Evolutionary conservation across 371 early-diverging fungal genomes (phyloP).

Genomic region (Mortierella sp.): DNA sequence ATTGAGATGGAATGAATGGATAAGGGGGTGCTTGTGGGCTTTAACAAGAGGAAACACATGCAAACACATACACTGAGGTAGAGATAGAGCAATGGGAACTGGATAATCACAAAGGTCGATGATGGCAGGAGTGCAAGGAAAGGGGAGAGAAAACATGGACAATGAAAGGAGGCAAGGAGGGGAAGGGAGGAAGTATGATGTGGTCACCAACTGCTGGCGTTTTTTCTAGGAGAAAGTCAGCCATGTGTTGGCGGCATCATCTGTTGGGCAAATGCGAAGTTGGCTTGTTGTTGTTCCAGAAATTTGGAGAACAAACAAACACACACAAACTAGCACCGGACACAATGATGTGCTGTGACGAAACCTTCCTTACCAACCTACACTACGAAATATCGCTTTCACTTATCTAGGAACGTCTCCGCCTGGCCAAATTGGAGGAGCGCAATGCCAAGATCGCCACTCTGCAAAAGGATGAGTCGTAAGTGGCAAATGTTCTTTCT

Average conservation of each 20-base stretch:
- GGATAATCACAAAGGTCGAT: not conserved
- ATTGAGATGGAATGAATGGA: not conserved
- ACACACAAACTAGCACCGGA: not conserved
- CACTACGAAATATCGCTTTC: not conserved
- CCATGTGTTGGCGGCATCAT: not conserved
- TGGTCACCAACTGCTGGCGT: not conserved
- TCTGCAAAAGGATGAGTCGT: slow-evolving; percentile 50
- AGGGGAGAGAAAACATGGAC: not conserved
- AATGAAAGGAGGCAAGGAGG: not conserved
- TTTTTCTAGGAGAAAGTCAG: not conserved
- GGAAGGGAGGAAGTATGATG: not conserved
- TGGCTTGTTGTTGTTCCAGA: not conserved
- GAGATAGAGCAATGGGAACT: not conserved
- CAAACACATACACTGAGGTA: not conserved
- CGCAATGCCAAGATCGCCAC: slow-evolving; percentile 51
- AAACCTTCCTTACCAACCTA: slow-evolving; percentile 1
- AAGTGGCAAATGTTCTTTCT: not conserved
- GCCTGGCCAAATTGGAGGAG: slow-evolving; percentile 47
- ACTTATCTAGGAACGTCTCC: slow-evolving; percentile 39
- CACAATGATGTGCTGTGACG: slow-evolving; percentile 7
- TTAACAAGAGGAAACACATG: not conserved
- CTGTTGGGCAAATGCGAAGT: not conserved
- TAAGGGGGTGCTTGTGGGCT: not conserved
- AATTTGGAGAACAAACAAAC: not conserved
- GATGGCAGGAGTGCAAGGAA: not conserved